phyloP scores from a whole-genome alignment of 345 rosid genomes.

The Acer saccharum region DNA sequence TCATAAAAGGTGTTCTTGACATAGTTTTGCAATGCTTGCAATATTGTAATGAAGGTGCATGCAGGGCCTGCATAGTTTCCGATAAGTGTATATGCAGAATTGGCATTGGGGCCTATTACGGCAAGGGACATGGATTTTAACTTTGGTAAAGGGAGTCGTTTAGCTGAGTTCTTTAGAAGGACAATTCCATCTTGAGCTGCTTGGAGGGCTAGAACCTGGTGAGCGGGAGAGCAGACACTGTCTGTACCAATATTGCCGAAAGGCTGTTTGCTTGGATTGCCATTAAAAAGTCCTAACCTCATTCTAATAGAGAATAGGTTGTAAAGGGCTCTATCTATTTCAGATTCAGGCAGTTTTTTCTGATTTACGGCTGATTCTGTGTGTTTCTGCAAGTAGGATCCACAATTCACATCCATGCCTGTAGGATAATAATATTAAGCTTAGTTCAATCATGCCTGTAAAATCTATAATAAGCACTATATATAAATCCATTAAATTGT shows the following conservation, averaged over 20 bases:
- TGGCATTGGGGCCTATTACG: slow-evolving; percentile 84
- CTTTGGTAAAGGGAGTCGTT: slow-evolving; percentile 63
- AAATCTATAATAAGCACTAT: not conserved
- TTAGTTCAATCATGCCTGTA: not conserved
- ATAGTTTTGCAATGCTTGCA: slow-evolving; percentile 58
- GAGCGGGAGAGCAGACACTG: slow-evolving; percentile 67
- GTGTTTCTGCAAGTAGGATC: slow-evolving; percentile 62
- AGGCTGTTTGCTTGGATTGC: slow-evolving; percentile 57
- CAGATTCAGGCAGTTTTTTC: slow-evolving; percentile 57
- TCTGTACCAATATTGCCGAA: slow-evolving; percentile 67
- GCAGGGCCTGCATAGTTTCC: slow-evolving; percentile 92
- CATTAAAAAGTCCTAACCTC: slow-evolving; percentile 88
- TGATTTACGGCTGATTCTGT: slow-evolving; percentile 69
- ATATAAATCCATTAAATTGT: not conserved
- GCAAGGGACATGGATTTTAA: slow-evolving; percentile 57
- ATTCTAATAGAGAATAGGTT: slow-evolving; percentile 80
- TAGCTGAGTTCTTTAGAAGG: slow-evolving; percentile 64
- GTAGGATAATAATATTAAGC: slow-evolving; percentile 12
- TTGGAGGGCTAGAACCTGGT: slow-evolving; percentile 80
- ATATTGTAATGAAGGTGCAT: slow-evolving; percentile 59
- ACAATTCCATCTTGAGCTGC: slow-evolving; percentile 89
- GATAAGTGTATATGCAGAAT: slow-evolving; percentile 49
- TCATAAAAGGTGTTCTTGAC: slow-evolving; percentile 47
- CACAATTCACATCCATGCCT: slow-evolving; percentile 95
- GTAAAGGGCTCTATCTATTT: slow-evolving; percentile 70